A percentile compares a stretch with the other conserved stretches of the same genome.
These are phyloP conservation scores for Scenedesmus sp. DNA, from an alignment of 163 green algal species.

Conservation along the genomic window DNA sequence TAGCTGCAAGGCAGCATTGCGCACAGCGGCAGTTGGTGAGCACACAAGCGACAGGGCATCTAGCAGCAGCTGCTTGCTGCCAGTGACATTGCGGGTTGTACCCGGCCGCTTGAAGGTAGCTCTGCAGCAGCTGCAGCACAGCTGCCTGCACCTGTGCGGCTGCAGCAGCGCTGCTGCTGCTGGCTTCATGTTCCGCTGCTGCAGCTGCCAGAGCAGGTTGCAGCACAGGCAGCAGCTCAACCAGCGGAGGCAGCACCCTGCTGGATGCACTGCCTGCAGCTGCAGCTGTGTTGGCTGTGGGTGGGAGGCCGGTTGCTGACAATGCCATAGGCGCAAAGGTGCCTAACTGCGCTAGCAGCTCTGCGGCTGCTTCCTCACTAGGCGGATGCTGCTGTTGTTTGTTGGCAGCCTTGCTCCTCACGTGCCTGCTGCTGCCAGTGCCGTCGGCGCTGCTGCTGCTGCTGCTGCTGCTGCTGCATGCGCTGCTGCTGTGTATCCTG, in stretches of 20 bases:
- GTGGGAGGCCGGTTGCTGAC: neutral
- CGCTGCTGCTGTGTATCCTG: neutral
- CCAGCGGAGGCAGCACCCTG: neutral
- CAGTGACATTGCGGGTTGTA: neutral
- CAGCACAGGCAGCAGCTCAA: conserved; percentile 28
- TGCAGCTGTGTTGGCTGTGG: neutral
- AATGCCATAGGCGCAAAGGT: neutral
- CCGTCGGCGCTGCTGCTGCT: neutral
- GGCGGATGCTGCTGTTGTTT: conserved; percentile 13
- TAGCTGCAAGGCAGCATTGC: conserved; percentile 40
- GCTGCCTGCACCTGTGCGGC: neutral
- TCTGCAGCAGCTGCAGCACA: conserved; percentile 16
- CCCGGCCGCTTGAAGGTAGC: conserved; percentile 31
- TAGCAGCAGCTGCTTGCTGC: neutral
- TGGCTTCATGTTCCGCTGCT: neutral
- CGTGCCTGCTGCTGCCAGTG: neutral
- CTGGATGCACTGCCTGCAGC: neutral
- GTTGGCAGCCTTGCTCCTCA: neutral
- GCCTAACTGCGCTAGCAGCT: neutral
- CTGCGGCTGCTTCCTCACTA: neutral
- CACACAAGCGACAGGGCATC: neutral
- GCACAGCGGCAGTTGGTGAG: neutral
- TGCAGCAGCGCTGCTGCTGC: neutral
- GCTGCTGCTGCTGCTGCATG: neutral
- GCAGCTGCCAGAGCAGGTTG: conserved; percentile 9